Percentiles rank a stretch among this genome's conserved stretches.
These are phyloP conservation scores for Russula olivacea DNA, from an alignment of 768 basidiomycete genomes.

Conservation along the genomic window DNA sequence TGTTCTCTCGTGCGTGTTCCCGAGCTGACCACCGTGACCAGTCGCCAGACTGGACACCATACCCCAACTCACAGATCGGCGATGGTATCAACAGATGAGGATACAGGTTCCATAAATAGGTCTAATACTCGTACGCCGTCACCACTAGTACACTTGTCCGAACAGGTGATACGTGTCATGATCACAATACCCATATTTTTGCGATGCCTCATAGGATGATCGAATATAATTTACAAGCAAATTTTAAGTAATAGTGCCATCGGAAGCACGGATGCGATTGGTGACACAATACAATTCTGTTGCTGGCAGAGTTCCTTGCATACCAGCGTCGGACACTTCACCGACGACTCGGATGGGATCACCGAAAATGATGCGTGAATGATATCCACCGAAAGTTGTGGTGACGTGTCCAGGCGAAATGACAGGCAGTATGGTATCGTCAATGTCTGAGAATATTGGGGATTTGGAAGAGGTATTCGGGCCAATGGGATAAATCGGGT, in stretches of 20 bases:
- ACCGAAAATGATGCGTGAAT: not conserved
- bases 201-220: not conserved
- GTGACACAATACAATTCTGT: not conserved
- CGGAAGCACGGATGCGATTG: not conserved
- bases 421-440: not conserved
- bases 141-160: not conserved
- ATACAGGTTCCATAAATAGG: not conserved
- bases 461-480: not conserved
- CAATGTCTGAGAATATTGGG: not conserved
- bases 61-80: not conserved
- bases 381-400: not conserved
- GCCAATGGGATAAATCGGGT: slow-evolving; percentile 5
- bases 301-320: not conserved
- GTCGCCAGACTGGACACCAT: not conserved
- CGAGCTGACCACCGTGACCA: not conserved
- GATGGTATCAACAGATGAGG: not conserved
- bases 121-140: not conserved
- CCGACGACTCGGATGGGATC: not conserved
- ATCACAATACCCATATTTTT: not conserved
- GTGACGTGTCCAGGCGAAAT: slow-evolving; percentile 11
- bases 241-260: not conserved
- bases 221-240: not conserved
- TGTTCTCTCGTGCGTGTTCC: not conserved
- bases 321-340: not conserved
- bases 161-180: not conserved